Conservation (phyloP, 1,284 basidiomycete species). For the Cutaneotrichosporon dermatis region DNA sequence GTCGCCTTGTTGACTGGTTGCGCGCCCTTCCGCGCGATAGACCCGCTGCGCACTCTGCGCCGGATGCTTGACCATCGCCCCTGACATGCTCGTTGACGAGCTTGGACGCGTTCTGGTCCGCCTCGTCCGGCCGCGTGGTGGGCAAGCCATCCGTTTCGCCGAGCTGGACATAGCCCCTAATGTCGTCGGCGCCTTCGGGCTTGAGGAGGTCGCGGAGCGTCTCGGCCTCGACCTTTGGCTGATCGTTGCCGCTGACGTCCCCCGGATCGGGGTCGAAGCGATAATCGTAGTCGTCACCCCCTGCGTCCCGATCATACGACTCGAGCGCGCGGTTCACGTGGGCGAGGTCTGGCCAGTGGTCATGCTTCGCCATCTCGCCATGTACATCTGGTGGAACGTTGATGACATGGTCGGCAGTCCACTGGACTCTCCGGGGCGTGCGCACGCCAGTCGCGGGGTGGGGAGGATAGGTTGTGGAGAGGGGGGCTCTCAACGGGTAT, state of each 20-base stretch:
- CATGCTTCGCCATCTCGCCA: constrained; percentile 5
- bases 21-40: not conserved
- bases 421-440: constrained; percentile 45
- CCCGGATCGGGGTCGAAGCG: constrained; percentile 29
- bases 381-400: constrained; percentile 36
- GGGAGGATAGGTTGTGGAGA: not conserved
- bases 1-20: not conserved
- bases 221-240: not conserved
- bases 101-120: constrained; percentile 36
- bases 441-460: constrained; percentile 12
- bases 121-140: constrained; percentile 30
- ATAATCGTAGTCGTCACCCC: constrained; percentile 45
- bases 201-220: constrained; percentile 17
- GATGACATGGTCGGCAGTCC: constrained; percentile 36
- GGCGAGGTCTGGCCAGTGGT: constrained; percentile 33
- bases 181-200: constrained; percentile 27
- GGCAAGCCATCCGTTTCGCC: constrained; percentile 51
- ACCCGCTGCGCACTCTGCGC: constrained; percentile 29
- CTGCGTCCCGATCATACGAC: not conserved
- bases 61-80: constrained; percentile 37
- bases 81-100: constrained; percentile 47
- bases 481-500: not conserved
- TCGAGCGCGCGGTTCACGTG: constrained; percentile 40
- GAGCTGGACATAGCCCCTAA: constrained; percentile 44
- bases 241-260: not conserved